Evolutionary conservation across 2,329 filamentous ascomycete species (phyloP).

Genomic region (Cucurbitaria berberidis): DNA sequence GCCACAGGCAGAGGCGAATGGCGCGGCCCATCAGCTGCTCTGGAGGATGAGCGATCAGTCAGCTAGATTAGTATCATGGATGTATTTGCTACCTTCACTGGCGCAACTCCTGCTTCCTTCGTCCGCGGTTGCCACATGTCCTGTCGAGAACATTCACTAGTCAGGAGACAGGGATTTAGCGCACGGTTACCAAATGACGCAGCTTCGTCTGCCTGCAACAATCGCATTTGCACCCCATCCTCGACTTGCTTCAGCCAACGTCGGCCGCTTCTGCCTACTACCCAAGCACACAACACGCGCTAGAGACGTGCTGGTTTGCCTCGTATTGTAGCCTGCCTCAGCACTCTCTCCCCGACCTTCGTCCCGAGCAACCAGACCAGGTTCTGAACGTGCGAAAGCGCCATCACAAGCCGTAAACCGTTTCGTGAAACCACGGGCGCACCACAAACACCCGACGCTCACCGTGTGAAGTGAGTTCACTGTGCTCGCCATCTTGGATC

Average conservation of each 20-base stretch:
- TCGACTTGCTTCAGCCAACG: constrained; percentile 29
- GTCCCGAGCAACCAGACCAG: constrained; percentile 3
- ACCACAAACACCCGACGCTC: constrained; percentile 10
- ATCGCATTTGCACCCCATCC: constrained; percentile 23
- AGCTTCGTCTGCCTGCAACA: constrained; percentile 31
- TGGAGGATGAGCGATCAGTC: constrained; percentile 4
- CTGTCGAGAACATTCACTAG: constrained; percentile 28
- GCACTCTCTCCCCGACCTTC: background rate
- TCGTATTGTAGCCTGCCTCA: background rate
- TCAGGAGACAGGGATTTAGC: constrained; percentile 24
- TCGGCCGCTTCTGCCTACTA: constrained; percentile 19
- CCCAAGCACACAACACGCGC: background rate
- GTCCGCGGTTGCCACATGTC: constrained; percentile 30
- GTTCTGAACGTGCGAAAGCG: constrained; percentile 16
- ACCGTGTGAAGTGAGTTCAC: constrained; percentile 4
- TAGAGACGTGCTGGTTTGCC: background rate
- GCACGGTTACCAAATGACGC: constrained; percentile 33
- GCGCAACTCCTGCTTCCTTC: constrained; percentile 18
- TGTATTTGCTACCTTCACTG: constrained; percentile 14
- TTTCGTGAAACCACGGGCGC: constrained; percentile 17
- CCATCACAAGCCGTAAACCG: constrained; percentile 15
- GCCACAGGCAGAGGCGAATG: constrained; percentile 32
- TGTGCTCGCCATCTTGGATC: background rate
- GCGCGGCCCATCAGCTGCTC: constrained; percentile 25
- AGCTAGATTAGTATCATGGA: constrained; percentile 12